Conservation (phyloP, 2,329 filamentous ascomycete genomes). For the Bipolaris victoriae region DNA sequence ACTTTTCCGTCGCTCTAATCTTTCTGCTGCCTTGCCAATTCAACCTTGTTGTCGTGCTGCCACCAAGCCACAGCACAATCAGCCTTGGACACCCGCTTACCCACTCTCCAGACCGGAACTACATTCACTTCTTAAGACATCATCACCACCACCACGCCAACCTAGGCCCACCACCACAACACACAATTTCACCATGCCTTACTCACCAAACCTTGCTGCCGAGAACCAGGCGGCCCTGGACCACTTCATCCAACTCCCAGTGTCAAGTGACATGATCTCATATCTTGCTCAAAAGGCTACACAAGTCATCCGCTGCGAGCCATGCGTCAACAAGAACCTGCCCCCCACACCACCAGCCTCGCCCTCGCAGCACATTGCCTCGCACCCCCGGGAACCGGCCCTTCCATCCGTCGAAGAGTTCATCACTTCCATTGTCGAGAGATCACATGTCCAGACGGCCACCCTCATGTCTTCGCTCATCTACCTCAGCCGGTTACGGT, state of each 20-base stretch:
- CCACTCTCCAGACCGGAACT: constrained; percentile 17
- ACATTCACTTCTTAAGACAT: constrained; percentile 27
- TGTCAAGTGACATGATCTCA: constrained; percentile 76
- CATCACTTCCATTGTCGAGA: constrained; percentile 87
- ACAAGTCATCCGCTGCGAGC: constrained; percentile 81
- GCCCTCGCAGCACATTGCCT: constrained; percentile 57
- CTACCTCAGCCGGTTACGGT: constrained; percentile 84
- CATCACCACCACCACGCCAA: constrained; percentile 13
- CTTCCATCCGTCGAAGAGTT: constrained; percentile 87
- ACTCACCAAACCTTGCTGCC: constrained; percentile 50
- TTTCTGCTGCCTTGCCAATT: constrained; percentile 28
- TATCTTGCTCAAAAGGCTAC: constrained; percentile 77
- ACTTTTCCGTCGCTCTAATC: constrained; percentile 33
- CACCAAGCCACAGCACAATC: constrained; percentile 39
- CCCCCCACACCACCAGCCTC: constrained; percentile 66
- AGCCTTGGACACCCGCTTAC: constrained; percentile 46
- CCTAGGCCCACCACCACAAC: constrained; percentile 8
- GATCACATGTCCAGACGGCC: constrained; percentile 94
- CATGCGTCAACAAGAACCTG: constrained; percentile 55
- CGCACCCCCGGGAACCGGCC: constrained; percentile 56
- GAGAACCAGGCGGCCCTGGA: constrained; percentile 77
- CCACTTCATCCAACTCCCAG: constrained; percentile 78
- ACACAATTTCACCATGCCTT: constrained; percentile 50
- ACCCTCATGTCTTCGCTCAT: constrained; percentile 97
- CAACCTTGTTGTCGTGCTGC: constrained; percentile 35